A percentile compares a stretch with the other conserved stretches of the same genome.
phyloP scores from a whole-genome alignment of 1,139 yeast species.

The Scheffersomyces illinoinensis region DNA sequence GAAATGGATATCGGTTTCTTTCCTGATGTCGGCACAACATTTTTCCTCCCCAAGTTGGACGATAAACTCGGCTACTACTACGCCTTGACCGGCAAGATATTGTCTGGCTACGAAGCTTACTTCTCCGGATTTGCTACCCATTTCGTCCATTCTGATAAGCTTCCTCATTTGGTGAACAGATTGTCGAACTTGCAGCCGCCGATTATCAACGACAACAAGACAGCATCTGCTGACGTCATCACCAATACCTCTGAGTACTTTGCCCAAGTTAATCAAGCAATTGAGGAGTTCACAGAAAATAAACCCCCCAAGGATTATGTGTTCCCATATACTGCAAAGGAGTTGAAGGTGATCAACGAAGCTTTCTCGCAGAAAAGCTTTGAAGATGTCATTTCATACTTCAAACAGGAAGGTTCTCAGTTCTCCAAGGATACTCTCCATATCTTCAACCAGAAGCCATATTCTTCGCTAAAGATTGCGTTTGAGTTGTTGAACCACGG shows the following conservation, averaged over 20 bases:
- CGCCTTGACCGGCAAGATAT: constrained; percentile 81
- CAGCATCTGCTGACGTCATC: constrained; percentile 25
- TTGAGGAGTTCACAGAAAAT: constrained; percentile 73
- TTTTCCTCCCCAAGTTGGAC: constrained; percentile 80
- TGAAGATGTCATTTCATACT: constrained; percentile 60
- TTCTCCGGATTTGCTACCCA: constrained; percentile 89
- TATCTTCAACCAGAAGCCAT: constrained; percentile 64
- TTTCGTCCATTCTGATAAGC: constrained; percentile 67
- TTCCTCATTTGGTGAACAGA: constrained; percentile 63
- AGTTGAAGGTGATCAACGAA: constrained; percentile 63
- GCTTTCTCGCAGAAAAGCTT: constrained; percentile 64
- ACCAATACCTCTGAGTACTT: constrained; percentile 42
- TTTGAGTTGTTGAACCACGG: constrained; percentile 71
- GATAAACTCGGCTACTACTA: constrained; percentile 82
- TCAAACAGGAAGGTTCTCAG: constrained; percentile 56
- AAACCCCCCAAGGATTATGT: constrained; percentile 66
- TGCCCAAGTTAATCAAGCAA: constrained; percentile 64
- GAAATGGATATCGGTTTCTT: constrained; percentile 96
- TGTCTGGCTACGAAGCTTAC: constrained; percentile 78
- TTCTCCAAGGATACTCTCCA: constrained; percentile 66
- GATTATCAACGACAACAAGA: constrained; percentile 27
- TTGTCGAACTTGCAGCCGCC: constrained; percentile 59
- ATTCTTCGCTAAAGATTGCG: constrained; percentile 76
- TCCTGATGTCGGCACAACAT: constrained; percentile 95
- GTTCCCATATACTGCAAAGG: constrained; percentile 57